Conservation (phyloP, 1,139 yeast species). For the Hyphopichia burtonii region DNA sequence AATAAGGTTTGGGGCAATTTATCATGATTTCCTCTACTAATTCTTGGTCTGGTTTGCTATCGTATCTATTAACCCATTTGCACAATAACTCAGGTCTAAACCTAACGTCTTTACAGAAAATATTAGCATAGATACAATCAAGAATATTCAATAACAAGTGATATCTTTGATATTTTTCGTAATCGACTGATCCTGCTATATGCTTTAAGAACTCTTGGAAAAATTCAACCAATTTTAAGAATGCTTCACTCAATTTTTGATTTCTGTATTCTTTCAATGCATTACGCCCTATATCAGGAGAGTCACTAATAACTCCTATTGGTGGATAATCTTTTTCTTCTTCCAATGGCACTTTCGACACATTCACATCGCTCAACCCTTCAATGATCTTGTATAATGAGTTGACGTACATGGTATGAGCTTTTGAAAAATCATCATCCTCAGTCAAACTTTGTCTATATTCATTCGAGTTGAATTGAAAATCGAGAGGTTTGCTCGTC, state of each 20-base stretch:
- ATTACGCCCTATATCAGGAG: constrained; percentile 12
- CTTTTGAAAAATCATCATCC: constrained; percentile 16
- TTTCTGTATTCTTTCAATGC: constrained; percentile 9
- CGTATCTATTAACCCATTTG: constrained; percentile 68
- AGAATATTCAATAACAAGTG: constrained; percentile 50
- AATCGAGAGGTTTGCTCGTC: constrained; percentile 24
- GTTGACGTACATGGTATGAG: constrained; percentile 29
- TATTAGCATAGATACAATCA: constrained; percentile 55
- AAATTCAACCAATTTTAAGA: constrained; percentile 23
- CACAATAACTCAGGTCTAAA: constrained; percentile 47
- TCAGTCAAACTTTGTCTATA: constrained; percentile 25
- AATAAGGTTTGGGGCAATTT: constrained; percentile 45
- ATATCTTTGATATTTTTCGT: constrained; percentile 14
- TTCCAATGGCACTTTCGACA: constrained; percentile 11
- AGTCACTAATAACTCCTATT: constrained; percentile 34
- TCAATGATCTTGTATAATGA: constrained; percentile 35
- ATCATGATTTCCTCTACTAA: constrained; percentile 47
- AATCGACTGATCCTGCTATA: constrained; percentile 15
- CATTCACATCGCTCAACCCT: constrained; percentile 20
- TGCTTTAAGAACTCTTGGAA: constrained; percentile 18
- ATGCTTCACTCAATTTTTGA: constrained; percentile 26
- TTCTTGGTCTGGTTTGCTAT: constrained; percentile 55
- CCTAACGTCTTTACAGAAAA: constrained; percentile 43
- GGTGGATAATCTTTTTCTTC: constrained; percentile 23
- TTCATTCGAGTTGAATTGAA: constrained; percentile 27